phyloP scores from a whole-genome alignment of 805 yeast genomes.

The Candida koratica region DNA sequence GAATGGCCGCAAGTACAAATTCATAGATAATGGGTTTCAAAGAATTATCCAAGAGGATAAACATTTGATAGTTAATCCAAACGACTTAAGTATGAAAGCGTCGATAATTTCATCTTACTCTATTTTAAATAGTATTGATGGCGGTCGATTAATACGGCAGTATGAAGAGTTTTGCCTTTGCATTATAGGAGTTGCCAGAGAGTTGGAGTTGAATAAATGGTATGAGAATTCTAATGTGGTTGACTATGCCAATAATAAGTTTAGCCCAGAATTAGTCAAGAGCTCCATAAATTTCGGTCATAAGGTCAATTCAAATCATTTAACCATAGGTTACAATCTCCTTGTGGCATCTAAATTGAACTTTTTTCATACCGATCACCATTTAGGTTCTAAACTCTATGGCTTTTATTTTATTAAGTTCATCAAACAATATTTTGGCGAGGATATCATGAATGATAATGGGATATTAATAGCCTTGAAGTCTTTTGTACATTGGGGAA shows the following conservation, averaged over 20 bases:
- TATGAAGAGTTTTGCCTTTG: conserved; percentile 43
- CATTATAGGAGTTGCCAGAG: conserved; percentile 48
- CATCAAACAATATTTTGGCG: conserved; percentile 38
- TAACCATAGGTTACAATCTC: conserved; percentile 40
- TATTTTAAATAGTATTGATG: conserved; percentile 34
- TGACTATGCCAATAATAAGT: conserved; percentile 29
- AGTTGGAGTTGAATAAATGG: conserved; percentile 48
- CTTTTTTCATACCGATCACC: conserved; percentile 55
- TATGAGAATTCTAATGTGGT: conserved; percentile 43
- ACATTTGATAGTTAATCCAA: conserved; percentile 40
- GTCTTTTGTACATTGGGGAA: conserved; percentile 54
- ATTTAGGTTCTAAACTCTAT: conserved; percentile 47
- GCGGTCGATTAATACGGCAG: conserved; percentile 33
- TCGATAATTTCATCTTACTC: conserved; percentile 42
- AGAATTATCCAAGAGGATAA: conserved; percentile 48
- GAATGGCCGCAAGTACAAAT: conserved; percentile 48
- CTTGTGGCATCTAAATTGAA: conserved; percentile 46
- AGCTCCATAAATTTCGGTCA: conserved; percentile 33
- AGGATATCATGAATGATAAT: conserved; percentile 33
- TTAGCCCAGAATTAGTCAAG: conserved; percentile 23
- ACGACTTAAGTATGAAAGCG: conserved; percentile 24
- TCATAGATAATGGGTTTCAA: conserved; percentile 46
- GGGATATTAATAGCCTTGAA: conserved; percentile 46
- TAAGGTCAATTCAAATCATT: conserved; percentile 29
- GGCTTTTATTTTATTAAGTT: conserved; percentile 40